Evolutionary conservation across 73 alveolate species (phyloP).

Genomic region (Tetrahymena elliotti): DNA sequence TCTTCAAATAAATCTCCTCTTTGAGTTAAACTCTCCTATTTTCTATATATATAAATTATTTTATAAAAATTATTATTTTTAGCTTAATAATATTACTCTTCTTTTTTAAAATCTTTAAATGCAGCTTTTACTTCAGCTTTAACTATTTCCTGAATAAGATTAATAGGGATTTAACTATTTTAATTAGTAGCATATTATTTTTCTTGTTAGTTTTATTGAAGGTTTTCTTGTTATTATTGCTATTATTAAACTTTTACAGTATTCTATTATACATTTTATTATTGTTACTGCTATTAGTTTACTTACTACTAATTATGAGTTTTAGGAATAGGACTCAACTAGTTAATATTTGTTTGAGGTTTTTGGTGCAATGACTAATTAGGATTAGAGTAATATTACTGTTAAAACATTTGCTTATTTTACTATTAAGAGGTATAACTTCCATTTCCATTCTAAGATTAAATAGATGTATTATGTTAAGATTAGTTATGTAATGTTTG

Average conservation of each 20-base stretch:
- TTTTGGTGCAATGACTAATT: background rate
- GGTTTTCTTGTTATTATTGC: background rate
- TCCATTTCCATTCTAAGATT: background rate
- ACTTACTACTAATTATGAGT: background rate
- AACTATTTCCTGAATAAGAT: background rate
- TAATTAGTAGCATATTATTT: background rate
- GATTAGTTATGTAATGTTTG: background rate
- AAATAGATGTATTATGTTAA: background rate
- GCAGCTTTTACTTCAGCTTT: background rate
- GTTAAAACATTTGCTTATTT: background rate
- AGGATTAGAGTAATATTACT: background rate
- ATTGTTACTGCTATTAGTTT: background rate
- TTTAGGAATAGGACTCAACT: background rate
- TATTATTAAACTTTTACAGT: background rate
- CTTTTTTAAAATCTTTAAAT: background rate
- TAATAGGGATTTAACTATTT: background rate
- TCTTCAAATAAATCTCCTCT: background rate
- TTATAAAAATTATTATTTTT: no score
- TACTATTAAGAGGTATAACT: background rate
- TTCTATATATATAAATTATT: background rate
- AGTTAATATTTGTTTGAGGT: background rate
- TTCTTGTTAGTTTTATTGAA: background rate
- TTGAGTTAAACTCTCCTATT: background rate
- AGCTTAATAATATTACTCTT: background rate
- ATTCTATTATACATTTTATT: background rate